Percentiles rank a stretch among this genome's conserved stretches.
These are phyloP conservation scores for Amesomyces nigricolor DNA, from an alignment of 2,329 filamentous ascomycete genomes.

Conservation along the genomic window DNA sequence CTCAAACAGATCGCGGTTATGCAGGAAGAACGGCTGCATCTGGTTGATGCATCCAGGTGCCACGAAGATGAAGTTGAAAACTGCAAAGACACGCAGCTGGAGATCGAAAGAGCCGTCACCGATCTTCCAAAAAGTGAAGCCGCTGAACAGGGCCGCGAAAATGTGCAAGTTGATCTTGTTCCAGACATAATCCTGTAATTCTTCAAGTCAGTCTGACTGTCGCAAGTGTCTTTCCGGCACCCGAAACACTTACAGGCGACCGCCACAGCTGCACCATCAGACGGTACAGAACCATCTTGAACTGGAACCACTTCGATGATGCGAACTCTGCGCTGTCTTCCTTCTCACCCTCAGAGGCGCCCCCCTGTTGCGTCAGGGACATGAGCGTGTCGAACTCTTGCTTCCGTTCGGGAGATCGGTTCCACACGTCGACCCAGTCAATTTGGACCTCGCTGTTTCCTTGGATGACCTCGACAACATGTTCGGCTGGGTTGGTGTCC, in stretches of 20 bases:
- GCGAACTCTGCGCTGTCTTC: background rate
- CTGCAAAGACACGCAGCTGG: constrained; percentile 6
- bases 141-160: background rate
- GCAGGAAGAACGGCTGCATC: constrained; percentile 6
- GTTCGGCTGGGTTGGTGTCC: constrained; percentile 1
- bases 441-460: background rate
- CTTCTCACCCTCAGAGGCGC: background rate
- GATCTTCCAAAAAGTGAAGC: constrained; percentile 3
- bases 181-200: constrained; percentile 3
- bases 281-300: constrained; percentile 5
- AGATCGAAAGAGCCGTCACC: constrained; percentile 4
- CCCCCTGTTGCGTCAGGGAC: background rate
- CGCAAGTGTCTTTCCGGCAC: background rate
- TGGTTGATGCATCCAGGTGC: constrained; percentile 5
- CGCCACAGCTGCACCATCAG: constrained; percentile 3
- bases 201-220: background rate
- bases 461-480: constrained; percentile 1
- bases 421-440: constrained; percentile 7
- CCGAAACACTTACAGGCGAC: background rate
- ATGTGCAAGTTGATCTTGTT: constrained; percentile 8
- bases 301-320: constrained; percentile 7
- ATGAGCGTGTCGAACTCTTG: constrained; percentile 1
- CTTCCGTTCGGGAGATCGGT: background rate
- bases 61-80: constrained; percentile 8
- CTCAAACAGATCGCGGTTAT: constrained; percentile 5